Base-by-base conservation (phyloP, 345 rosid species). In the Melastoma malabathricum region DNA sequence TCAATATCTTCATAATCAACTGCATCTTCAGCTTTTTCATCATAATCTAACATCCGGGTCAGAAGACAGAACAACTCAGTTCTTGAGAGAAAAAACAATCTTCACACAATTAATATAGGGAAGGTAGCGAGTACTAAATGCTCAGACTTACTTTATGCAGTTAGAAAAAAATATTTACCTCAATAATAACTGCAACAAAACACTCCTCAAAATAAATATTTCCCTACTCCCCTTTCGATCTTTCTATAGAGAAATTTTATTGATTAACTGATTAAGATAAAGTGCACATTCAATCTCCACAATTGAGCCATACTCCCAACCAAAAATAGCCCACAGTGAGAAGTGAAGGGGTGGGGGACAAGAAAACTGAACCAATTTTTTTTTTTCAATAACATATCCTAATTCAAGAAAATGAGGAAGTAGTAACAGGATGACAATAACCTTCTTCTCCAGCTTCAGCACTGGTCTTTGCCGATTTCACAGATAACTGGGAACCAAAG, bases 1-100 rank as follows among this genome's bases (percentile, higher is more conserved):
- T 92, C 98, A 60, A 92, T 64, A 72, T 92, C 97, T 66, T 87
- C 93, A 64, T 84, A 92, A 68, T 92, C 90, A 68, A 87, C 75
- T 16, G 96, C 97, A 82, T 84, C 82, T 76, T 87, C 98, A 22
- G 86, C 82, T 77, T 92, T 84, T 70, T 78, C 81, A 67, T 77
- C 73, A 72, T 84, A 87, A 82, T 84, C 98, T 92, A 20, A 43
- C 38, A 44, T 67, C 50, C n/a, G 60, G 49, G 59, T 61, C 60
- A 59, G 15, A 59, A 55, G 55, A 44, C 61, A 74, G 59, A 58
- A 66, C 59, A 68, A 59, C 52, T 54, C 23, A 50, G 45, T 52
- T 23, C 19, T 27, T 45, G 10, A 43, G n/a, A 47, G 17, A 44
- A 3, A 27, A 27, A 27, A 27, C 31, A 27, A 27, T 27, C 3